Conservation (phyloP, 768 basidiomycete genomes). For the Mycena albidolilacea region DNA sequence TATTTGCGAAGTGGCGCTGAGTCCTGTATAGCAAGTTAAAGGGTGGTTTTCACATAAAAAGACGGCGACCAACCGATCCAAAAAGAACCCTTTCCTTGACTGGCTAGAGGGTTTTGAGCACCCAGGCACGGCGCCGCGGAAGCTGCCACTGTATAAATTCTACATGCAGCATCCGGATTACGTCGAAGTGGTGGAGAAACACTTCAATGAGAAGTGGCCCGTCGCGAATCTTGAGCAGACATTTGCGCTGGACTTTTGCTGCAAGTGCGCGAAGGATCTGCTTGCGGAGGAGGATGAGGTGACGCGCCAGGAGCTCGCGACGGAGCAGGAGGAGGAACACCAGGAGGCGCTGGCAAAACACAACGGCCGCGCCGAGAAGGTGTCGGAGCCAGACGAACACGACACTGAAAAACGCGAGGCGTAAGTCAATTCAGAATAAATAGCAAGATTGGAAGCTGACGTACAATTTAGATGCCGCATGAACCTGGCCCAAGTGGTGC, state of each 20-base stretch:
- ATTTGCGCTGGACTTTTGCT: background rate
- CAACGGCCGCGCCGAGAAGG: background rate
- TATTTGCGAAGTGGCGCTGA: background rate
- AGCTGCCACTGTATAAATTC: conserved; percentile 9
- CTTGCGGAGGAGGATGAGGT: background rate
- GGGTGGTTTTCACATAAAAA: conserved; percentile 8
- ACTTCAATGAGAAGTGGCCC: background rate
- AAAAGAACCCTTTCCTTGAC: background rate
- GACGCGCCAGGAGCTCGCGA: background rate
- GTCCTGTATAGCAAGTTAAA: background rate
- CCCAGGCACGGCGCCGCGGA: background rate
- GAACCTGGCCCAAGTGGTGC: no score
- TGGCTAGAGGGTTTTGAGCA: background rate
- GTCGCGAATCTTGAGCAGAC: background rate
- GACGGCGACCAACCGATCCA: background rate
- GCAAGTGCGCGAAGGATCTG: conserved; percentile 17
- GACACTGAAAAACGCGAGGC: background rate
- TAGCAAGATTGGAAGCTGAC: no score
- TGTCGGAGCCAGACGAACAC: background rate
- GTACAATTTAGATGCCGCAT: no score
- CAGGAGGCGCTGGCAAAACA: background rate
- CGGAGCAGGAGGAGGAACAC: background rate
- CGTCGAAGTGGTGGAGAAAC: background rate
- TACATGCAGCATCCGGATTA: conserved; percentile 6
- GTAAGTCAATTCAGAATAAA: background rate